Evolutionary conservation across 148 eudicot genomes (phyloP).

Genomic region (Polygonum aviculare): DNA sequence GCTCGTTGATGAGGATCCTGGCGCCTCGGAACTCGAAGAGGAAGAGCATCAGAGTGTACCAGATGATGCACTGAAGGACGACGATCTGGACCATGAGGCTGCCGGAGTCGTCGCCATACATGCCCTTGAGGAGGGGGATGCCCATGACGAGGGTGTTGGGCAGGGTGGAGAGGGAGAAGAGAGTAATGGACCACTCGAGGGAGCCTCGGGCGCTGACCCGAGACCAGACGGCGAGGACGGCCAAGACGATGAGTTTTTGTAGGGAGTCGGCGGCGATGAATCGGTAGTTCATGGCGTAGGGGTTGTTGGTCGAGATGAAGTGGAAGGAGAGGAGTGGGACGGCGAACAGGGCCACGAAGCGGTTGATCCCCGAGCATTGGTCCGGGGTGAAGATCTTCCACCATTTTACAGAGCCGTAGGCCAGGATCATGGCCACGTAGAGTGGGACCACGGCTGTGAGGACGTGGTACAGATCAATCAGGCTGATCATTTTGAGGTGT

Average conservation of each 20-base stretch:
- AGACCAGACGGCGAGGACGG: conserved; percentile 48
- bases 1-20: conserved; percentile 50
- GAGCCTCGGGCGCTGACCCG: conserved; percentile 44
- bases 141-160: conserved; percentile 95
- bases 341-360: conserved; percentile 75
- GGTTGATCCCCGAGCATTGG: conserved; percentile 84
- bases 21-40: conserved; percentile 83
- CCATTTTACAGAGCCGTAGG: conserved; percentile 95
- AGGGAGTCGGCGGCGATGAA: conserved; percentile 83
- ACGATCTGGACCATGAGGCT: conserved; percentile 76
- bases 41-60: conserved; percentile 78
- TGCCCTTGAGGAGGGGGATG: conserved; percentile 64
- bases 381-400: conserved; percentile 83
- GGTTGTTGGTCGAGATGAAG: conserved; percentile 71
- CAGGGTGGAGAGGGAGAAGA: conserved; percentile 61
- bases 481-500: conserved; percentile 37
- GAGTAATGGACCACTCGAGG: conserved; percentile 72
- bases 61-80: conserved; percentile 66
- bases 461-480: conserved; percentile 66
- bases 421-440: conserved; percentile 84
- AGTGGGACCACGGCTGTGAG: conserved; percentile 71
- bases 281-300: conserved; percentile 64
- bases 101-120: conserved; percentile 69
- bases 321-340: conserved; percentile 79
- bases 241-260: conserved; percentile 59